These are phyloP conservation scores for Escovopsis sp. DNA, from an alignment of 2,329 filamentous ascomycete species.

Conservation along the genomic window DNA sequence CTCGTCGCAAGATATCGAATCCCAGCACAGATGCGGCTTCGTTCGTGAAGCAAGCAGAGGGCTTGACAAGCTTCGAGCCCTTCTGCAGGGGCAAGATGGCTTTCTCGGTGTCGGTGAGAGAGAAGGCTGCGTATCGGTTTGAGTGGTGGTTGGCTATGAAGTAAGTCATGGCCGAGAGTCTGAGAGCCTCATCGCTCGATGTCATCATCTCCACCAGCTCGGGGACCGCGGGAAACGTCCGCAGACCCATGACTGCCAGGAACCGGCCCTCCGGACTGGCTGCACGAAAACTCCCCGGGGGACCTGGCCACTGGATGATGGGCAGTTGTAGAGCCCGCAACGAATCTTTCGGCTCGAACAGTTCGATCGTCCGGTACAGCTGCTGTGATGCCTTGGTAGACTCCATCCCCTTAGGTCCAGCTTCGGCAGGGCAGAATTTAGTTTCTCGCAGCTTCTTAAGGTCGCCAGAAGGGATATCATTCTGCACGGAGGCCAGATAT, in stretches of 20 bases:
- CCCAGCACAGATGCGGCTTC: conserved; percentile 61
- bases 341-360: conserved; percentile 65
- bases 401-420: conserved; percentile 40
- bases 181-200: conserved; percentile 40
- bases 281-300: conserved; percentile 45
- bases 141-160: conserved; percentile 67
- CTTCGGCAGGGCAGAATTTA: conserved; percentile 69
- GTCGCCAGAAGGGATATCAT: conserved; percentile 76
- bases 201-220: conserved; percentile 71
- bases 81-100: conserved; percentile 62
- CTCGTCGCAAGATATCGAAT: conserved; percentile 61
- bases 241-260: conserved; percentile 57
- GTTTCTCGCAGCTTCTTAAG: conserved; percentile 64
- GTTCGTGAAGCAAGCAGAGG: conserved; percentile 72
- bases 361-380: conserved; percentile 59
- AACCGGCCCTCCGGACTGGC: conserved; percentile 61
- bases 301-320: conserved; percentile 68
- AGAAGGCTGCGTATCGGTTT: conserved; percentile 58
- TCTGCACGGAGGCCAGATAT: conserved; percentile 77
- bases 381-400: conserved; percentile 33
- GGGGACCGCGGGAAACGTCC: conserved; percentile 51
- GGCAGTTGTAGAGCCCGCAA: conserved; percentile 58
- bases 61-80: conserved; percentile 51
- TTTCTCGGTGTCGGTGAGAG: conserved; percentile 38
- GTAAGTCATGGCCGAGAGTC: conserved; percentile 62